phyloP scores from a whole-genome alignment of 306 rosid genomes.

The Cucurbita moschata region DNA sequence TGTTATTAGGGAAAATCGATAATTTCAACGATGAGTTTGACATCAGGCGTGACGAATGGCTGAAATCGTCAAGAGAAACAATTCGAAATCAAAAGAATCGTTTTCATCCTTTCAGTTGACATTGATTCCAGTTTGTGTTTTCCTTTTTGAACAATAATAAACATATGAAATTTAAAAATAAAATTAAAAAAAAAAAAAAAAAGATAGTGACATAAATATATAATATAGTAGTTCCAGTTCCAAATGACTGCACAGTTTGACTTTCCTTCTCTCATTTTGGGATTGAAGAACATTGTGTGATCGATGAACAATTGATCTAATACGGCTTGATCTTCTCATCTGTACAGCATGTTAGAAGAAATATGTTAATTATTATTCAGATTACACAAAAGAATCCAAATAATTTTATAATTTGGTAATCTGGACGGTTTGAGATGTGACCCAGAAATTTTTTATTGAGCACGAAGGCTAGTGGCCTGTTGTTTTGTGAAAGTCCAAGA shows the following conservation, averaged over 20 bases:
- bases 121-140: too few species aligned
- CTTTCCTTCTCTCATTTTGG: background rate
- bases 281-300: background rate
- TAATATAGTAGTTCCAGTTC: background rate
- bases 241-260: background rate
- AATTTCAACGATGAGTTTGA: background rate
- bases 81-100: background rate
- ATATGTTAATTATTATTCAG: background rate
- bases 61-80: background rate
- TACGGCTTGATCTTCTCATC: background rate
- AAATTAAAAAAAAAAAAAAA: too few species aligned
- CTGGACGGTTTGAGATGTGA: background rate
- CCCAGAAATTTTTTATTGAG: background rate
- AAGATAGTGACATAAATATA: too few species aligned
- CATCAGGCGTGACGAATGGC: slow-evolving; percentile 6
- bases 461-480: background rate
- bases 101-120: background rate
- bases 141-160: too few species aligned
- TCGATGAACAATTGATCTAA: background rate
- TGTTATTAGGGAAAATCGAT: background rate
- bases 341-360: background rate
- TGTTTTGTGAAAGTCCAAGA: background rate
- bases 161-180: too few species aligned
- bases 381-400: background rate
- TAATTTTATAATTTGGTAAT: background rate